Evolutionary conservation across 768 basidiomycete species (phyloP), one percentile per base, ranked within the genome.

Genomic region (Hebeloma cylindrosporum): DNA sequence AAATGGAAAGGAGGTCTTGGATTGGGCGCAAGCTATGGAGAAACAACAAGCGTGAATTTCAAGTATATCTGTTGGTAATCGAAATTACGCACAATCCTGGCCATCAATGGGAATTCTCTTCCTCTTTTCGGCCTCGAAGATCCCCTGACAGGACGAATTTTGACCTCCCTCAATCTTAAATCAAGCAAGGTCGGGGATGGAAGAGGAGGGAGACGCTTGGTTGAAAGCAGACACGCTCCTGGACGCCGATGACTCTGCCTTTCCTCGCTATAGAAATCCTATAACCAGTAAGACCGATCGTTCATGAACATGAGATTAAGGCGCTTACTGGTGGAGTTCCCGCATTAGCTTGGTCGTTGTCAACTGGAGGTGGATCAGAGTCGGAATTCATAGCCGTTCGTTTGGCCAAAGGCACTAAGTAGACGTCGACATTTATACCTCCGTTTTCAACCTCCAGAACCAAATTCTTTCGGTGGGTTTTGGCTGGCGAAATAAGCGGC

Each of bases 31-130:
- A 70, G 64, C 70, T 74, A 20, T 9, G 13, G 21, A 5, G 36
- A 39, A 35, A 16, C 38, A 44, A 27, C 40, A 37, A 41, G 9
- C 7, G 10, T 37, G 37, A 47, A 61, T 71, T 51, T 45, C n/a
- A n/a, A n/a, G n/a, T n/a, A n/a, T n/a, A n/a, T n/a, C n/a, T n/a
- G n/a, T n/a, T n/a, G n/a, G n/a, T n/a, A n/a, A n/a, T n/a, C n/a
- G n/a, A n/a, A n/a, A n/a, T n/a, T n/a, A n/a, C n/a, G n/a, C n/a
- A 70, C 72, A 22, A 74, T 63, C 45, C 68, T 64, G 4, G 71
- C 69, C 14, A 71, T 55, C 11, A 74, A 52, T 1, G 65, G 65
- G 41, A 62, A 66, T 11, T 47, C 44, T 14, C 48, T 51, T 18
- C 47, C 48, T 29, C 47, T 34, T n/a, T 53, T 63, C 2, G 52